phyloP scores from a whole-genome alignment of 192 early-diverging fungal genomes.

The Coemansia sp. region DNA sequence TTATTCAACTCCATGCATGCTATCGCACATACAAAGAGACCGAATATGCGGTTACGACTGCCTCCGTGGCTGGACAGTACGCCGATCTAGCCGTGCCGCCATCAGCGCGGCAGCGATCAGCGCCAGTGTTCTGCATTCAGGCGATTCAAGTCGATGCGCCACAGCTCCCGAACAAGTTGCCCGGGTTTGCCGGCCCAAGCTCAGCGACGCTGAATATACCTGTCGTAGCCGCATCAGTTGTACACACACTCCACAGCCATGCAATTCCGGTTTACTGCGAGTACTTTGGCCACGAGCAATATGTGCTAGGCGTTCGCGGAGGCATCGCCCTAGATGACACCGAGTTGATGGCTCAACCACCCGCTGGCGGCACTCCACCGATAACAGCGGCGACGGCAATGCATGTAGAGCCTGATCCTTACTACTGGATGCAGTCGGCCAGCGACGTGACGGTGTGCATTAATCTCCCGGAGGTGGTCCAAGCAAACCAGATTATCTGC shows the following conservation, averaged over 20 bases:
- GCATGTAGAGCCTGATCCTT: conserved; percentile 29
- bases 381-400: too few species aligned
- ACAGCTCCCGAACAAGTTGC: too few species aligned
- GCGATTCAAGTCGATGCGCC: conserved; percentile 24
- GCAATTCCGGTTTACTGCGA: conserved; percentile 47
- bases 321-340: conserved; percentile 42
- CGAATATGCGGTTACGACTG: neutral
- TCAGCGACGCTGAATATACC: neutral
- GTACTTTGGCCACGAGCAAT: conserved; percentile 7
- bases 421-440: conserved; percentile 67
- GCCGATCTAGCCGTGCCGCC: neutral
- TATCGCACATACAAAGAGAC: conserved; percentile 10
- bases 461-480: conserved; percentile 52
- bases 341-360: conserved; percentile 10
- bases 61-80: neutral
- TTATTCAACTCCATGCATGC: conserved; percentile 27
- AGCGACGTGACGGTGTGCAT: conserved; percentile 65
- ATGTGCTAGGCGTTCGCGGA: conserved; percentile 30
- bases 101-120: neutral
- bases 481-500: conserved; percentile 57
- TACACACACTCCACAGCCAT: conserved; percentile 35
- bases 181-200: neutral
- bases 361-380: neutral
- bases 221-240: neutral
- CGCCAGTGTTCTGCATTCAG: conserved; percentile 25